phyloP scores from a whole-genome alignment of 441 rosid species.

The Populus tomentosa region DNA sequence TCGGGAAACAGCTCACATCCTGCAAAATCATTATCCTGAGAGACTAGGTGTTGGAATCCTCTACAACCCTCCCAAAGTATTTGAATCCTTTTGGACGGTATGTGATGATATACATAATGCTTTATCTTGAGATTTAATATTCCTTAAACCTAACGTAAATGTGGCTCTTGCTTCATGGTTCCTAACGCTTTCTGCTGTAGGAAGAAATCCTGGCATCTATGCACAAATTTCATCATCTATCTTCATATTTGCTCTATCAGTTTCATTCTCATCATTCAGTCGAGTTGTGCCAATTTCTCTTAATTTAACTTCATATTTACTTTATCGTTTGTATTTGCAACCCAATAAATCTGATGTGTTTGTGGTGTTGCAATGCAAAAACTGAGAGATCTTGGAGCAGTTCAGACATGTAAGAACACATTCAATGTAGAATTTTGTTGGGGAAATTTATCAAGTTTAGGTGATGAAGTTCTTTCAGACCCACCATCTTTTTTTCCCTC shows the following conservation, averaged over 20 bases:
- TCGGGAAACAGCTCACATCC: conserved; percentile 59
- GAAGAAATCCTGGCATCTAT: background rate
- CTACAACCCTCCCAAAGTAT: conserved; percentile 74
- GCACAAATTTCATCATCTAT: background rate
- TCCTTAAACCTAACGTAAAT: background rate
- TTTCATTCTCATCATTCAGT: background rate
- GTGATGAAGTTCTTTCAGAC: too few relatives aligned
- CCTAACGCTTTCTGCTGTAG: background rate
- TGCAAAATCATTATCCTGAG: conserved; percentile 80
- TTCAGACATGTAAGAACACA: too few relatives aligned
- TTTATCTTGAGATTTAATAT: conserved; percentile 3
- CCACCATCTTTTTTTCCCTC: too few relatives aligned
- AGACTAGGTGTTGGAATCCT: conserved; percentile 64
- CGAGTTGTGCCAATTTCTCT: too few relatives aligned
- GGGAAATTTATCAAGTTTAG: too few relatives aligned
- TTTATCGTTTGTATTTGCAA: background rate
- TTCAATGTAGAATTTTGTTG: too few relatives aligned
- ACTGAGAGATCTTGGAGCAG: too few relatives aligned
- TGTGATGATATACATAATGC: background rate
- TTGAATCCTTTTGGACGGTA: conserved; percentile 78
- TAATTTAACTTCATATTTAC: too few relatives aligned
- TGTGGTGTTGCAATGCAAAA: background rate
- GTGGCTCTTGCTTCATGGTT: background rate
- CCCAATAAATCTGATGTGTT: background rate
- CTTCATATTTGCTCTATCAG: background rate